phyloP scores from a whole-genome alignment of 108 stramenopile genomes.

The Nitzschia palea region DNA sequence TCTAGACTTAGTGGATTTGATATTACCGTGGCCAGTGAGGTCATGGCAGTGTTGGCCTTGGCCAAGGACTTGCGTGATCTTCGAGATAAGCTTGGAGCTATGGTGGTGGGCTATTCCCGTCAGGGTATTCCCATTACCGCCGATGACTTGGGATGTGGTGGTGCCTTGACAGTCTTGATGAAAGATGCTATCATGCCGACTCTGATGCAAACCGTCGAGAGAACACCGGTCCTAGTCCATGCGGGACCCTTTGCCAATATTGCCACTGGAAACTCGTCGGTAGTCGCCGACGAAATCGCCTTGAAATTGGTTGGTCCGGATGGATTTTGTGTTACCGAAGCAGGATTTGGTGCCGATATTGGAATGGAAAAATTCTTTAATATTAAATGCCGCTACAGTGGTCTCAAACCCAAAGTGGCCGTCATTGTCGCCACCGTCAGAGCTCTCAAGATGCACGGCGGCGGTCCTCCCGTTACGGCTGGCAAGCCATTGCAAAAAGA shows the following conservation, averaged over 20 bases:
- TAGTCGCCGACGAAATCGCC: conserved; percentile 96
- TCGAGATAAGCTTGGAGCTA: conserved; percentile 89
- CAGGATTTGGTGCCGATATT: conserved; percentile 98
- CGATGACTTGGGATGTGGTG: conserved; percentile 96
- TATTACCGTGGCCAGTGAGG: conserved; percentile 97
- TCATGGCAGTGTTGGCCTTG: conserved; percentile 97
- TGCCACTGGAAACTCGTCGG: conserved; percentile 93
- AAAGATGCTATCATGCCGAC: conserved; percentile 96
- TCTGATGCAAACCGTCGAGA: conserved; percentile 97
- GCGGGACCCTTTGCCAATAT: conserved; percentile 98
- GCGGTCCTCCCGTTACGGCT: conserved; percentile 91
- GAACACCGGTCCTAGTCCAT: conserved; percentile 97
- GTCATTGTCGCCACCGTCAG: conserved; percentile 99
- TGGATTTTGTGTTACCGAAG: conserved; percentile 97
- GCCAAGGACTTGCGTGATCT: conserved; percentile 88
- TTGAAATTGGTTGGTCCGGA: conserved; percentile 90
- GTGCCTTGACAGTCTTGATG: conserved; percentile 96
- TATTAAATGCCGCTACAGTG: conserved; percentile 95
- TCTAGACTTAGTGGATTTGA: conserved; percentile 93
- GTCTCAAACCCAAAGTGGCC: conserved; percentile 90
- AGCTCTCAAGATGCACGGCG: conserved; percentile 99
- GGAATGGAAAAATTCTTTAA: conserved; percentile 99
- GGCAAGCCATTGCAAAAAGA: conserved; percentile 87
- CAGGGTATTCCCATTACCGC: conserved; percentile 81
- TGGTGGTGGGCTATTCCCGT: conserved; percentile 92